Conservation (phyloP, 2,329 filamentous ascomycete genomes). For the Clarireedia hainanense region DNA sequence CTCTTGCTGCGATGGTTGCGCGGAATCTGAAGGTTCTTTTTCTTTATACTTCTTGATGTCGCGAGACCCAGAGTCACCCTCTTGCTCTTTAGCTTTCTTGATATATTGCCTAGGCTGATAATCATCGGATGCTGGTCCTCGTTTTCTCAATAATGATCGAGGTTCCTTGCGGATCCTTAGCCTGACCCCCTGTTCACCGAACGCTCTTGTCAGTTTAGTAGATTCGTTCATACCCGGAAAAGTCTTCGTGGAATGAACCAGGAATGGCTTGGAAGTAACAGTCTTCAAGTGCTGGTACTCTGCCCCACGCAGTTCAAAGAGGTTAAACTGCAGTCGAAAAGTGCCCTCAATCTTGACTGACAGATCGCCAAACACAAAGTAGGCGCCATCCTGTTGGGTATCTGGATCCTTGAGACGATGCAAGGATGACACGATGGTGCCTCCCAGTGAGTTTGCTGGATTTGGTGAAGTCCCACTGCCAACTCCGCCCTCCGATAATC, state of each 20-base stretch:
- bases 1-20: neutral
- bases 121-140: conserved; percentile 28
- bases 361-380: conserved; percentile 87
- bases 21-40: neutral
- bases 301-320: conserved; percentile 58
- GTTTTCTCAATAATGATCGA: conserved; percentile 37
- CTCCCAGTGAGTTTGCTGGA: conserved; percentile 49
- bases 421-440: conserved; percentile 71
- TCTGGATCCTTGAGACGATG: conserved; percentile 69
- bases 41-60: conserved; percentile 3
- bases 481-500: neutral
- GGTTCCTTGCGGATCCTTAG: conserved; percentile 78
- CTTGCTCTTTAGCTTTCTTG: neutral
- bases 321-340: conserved; percentile 66
- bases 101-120: conserved; percentile 27
- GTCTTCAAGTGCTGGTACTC: conserved; percentile 23
- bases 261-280: conserved; percentile 59
- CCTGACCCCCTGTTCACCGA: conserved; percentile 81
- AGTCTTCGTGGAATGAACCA: conserved; percentile 55
- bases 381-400: conserved; percentile 70
- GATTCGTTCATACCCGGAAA: conserved; percentile 78
- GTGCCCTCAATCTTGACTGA: conserved; percentile 68
- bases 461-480: conserved; percentile 25
- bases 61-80: neutral
- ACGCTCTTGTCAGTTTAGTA: conserved; percentile 70